Base-by-base conservation (phyloP, 495 filamentous ascomycete species). In the Apodospora peruviana region DNA sequence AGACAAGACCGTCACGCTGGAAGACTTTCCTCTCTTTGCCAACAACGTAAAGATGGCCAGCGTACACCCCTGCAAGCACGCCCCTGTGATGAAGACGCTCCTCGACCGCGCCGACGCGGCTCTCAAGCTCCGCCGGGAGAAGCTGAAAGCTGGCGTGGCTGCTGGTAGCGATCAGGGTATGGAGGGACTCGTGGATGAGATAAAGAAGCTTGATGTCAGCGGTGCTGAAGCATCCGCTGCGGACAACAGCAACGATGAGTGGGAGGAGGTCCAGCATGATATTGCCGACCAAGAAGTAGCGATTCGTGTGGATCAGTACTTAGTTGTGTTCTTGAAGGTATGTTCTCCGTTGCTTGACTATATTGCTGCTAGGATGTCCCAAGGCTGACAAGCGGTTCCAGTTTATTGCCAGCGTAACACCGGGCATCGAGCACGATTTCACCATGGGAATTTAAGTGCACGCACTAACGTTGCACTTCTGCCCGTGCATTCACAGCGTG, bases 1-100 rank as follows among this genome's bases (percentile, higher is more conserved):
- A 63, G 91, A 97, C 71, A 99, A 99, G 73, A 99, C 93, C 7
- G 93, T 99, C 50, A 99, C 94, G 14, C 81, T 97, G 35, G 94
- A 99, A 67, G 89, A 96, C 64, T 99, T 99, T 66, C 90, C 90
- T 20, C 94, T 90, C 75, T 90, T 88, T 60, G 84, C 87, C 42
- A 77, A 77, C 57, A 80, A 75, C 49, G 79, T 95, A 56, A 94
- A 95, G 74, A 99, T 95, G 84, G 94, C 93, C 23, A 90, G 83
- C 47, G 87, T 99, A 21, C 94, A 99, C 60, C 94, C 94, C 4
- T 84, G 80, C 75, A 88, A 87, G 55, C 94, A 99, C 56, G 93
- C 91, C 5, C 84, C 85, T 19, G 94, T 97, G 55, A 99, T 99
- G 94, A 99, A 97, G 70, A 87, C 86, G 9, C 83, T 99, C 2